A percentile compares a stretch with the other conserved stretches of the same genome.
These are phyloP conservation scores for Coemansia sp. DNA, from an alignment of 192 early-diverging fungal genomes.

Conservation along the genomic window DNA sequence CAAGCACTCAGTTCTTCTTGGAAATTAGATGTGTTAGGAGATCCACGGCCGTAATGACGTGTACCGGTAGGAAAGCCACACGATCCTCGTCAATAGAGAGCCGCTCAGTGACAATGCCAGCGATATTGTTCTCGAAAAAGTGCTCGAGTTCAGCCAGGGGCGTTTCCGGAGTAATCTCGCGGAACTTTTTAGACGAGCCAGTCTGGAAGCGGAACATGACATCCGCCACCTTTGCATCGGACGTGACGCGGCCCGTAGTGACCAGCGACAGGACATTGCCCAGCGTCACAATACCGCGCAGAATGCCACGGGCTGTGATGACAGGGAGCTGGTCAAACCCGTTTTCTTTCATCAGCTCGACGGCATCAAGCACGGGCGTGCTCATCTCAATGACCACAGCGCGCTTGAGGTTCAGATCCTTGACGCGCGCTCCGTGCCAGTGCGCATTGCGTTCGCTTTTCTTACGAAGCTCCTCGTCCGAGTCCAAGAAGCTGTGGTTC, in stretches of 20 bases:
- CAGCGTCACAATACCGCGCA: conserved; percentile 87
- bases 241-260: conserved; percentile 64
- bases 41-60: conserved; percentile 96
- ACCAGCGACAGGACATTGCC: conserved; percentile 85
- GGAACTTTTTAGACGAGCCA: conserved; percentile 67
- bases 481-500: conserved; percentile 84
- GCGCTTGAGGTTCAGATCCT: conserved; percentile 75
- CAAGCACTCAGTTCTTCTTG: conserved; percentile 13
- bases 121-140: conserved; percentile 93
- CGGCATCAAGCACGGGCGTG: conserved; percentile 76
- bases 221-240: conserved; percentile 64
- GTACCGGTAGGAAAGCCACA: conserved; percentile 61
- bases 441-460: conserved; percentile 68
- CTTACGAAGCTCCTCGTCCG: conserved; percentile 55
- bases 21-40: conserved; percentile 80
- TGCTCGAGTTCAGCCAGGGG: conserved; percentile 76
- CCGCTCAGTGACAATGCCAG: conserved; percentile 86
- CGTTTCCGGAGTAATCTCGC: conserved; percentile 85
- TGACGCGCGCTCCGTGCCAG: conserved; percentile 80
- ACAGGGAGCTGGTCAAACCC: conserved; percentile 98
- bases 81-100: conserved; percentile 55
- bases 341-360: conserved; percentile 82
- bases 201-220: conserved; percentile 83
- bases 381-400: conserved; percentile 84
- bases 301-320: conserved; percentile 59